phyloP scores from a whole-genome alignment of 768 basidiomycete genomes.

The Agrocybe praecox region DNA sequence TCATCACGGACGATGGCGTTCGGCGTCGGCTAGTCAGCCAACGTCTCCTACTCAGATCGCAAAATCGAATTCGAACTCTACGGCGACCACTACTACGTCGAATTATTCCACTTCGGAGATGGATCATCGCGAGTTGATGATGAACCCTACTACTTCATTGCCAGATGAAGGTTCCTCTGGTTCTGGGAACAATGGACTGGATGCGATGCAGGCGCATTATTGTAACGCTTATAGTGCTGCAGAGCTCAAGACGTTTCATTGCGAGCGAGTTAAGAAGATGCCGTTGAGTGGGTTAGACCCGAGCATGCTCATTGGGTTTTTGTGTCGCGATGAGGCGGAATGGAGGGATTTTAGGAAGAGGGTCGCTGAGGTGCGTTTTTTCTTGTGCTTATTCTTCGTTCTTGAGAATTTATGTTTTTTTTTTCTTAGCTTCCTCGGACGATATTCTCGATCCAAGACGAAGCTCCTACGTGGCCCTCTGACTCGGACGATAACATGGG shows the following conservation, averaged over 20 bases:
- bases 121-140: conserved; percentile 34
- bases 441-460: conserved; percentile 87
- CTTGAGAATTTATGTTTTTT: conserved; percentile 8
- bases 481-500: conserved; percentile 79
- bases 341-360: conserved; percentile 81
- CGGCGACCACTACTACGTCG: background rate
- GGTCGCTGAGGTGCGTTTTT: conserved; percentile 65
- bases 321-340: conserved; percentile 81
- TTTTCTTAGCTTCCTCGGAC: conserved; percentile 54
- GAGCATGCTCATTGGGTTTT: conserved; percentile 95
- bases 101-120: conserved; percentile 18
- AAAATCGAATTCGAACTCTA: background rate
- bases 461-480: conserved; percentile 81
- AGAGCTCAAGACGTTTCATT: conserved; percentile 91
- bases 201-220: conserved; percentile 60
- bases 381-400: background rate
- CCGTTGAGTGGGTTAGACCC: conserved; percentile 88
- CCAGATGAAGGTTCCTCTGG: background rate
- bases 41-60: conserved; percentile 10
- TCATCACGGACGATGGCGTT: conserved; percentile 8
- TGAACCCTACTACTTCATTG: background rate
- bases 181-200: conserved; percentile 31
- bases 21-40: conserved; percentile 24
- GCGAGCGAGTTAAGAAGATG: conserved; percentile 97
- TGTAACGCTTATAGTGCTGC: conserved; percentile 68